Percentiles rank a stretch among this genome's conserved stretches.
These are phyloP conservation scores for Phytophthora hibernalis DNA, from an alignment of 352 stramenopile species.

Conservation along the genomic window DNA sequence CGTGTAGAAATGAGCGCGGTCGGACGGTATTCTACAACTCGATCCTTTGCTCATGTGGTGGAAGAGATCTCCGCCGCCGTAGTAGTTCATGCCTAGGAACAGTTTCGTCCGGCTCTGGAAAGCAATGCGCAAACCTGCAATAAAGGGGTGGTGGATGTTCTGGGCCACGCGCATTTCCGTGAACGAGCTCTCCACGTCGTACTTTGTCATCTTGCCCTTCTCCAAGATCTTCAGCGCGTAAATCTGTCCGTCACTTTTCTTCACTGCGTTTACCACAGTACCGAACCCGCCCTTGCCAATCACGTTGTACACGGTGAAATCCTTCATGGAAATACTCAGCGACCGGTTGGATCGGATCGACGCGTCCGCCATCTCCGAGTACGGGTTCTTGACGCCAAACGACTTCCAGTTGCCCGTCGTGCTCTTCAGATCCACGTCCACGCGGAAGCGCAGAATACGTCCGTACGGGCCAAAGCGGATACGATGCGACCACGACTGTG, in stretches of 20 bases:
- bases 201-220: conserved; percentile 91
- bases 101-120: conserved; percentile 90
- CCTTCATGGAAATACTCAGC: conserved; percentile 89
- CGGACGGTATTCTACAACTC: conserved; percentile 83
- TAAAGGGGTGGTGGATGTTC: conserved; percentile 91
- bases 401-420: conserved; percentile 77
- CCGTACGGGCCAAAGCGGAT: conserved; percentile 85
- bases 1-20: conserved; percentile 92
- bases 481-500: conserved; percentile 78
- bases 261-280: conserved; percentile 91
- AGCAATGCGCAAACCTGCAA: conserved; percentile 83
- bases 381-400: conserved; percentile 85
- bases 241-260: conserved; percentile 91
- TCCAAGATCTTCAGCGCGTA: conserved; percentile 93
- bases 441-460: conserved; percentile 79
- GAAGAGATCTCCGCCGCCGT: conserved; percentile 86
- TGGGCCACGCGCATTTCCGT: conserved; percentile 90
- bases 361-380: conserved; percentile 78
- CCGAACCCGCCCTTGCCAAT: conserved; percentile 90
- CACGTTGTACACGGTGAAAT: conserved; percentile 92
- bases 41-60: conserved; percentile 92
- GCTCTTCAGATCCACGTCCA: conserved; percentile 81
- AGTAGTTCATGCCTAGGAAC: conserved; percentile 91
- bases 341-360: conserved; percentile 85
- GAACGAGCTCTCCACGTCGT: conserved; percentile 90